phyloP scores from a whole-genome alignment of 108 stramenopile species.

The Nitzschia inconspicua region DNA sequence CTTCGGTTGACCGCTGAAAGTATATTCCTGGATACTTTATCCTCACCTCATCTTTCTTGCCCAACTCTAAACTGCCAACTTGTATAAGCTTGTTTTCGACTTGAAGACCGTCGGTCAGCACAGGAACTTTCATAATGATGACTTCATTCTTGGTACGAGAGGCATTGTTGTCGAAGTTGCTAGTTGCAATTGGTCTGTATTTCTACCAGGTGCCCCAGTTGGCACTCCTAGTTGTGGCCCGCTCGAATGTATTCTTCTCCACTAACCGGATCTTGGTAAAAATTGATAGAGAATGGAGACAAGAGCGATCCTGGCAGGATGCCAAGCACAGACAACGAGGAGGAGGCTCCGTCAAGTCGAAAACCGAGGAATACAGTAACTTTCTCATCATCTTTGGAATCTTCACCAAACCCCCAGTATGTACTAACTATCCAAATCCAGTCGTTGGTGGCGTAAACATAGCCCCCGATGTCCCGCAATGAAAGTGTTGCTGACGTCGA shows the following conservation, averaged over 20 bases:
- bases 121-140: conserved; percentile 20
- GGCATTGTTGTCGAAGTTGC: too few relatives aligned
- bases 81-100: conserved; percentile 20
- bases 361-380: conserved; percentile 35
- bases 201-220: background rate
- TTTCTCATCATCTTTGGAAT: background rate
- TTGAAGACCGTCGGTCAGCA: background rate
- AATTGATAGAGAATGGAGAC: conserved; percentile 41
- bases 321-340: conserved; percentile 26
- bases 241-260: conserved; percentile 34
- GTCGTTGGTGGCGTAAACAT: conserved; percentile 32
- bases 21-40: too few relatives aligned
- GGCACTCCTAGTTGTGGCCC: conserved; percentile 37
- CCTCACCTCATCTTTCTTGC: conserved; percentile 33
- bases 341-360: conserved; percentile 28
- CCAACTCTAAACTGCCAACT: conserved; percentile 26
- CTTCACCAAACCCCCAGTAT: conserved; percentile 20
- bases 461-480: conserved; percentile 11
- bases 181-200: too few relatives aligned
- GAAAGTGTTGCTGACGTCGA: background rate
- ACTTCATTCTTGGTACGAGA: conserved; percentile 28
- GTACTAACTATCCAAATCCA: conserved; percentile 37
- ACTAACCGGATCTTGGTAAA: conserved; percentile 8
- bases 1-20: too few relatives aligned
- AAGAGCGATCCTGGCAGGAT: conserved; percentile 38